A percentile compares a stretch with the other conserved stretches of the same genome.
These are phyloP conservation scores for Gaultheria prostrata DNA, from an alignment of 148 eudicot species.

Conservation along the genomic window DNA sequence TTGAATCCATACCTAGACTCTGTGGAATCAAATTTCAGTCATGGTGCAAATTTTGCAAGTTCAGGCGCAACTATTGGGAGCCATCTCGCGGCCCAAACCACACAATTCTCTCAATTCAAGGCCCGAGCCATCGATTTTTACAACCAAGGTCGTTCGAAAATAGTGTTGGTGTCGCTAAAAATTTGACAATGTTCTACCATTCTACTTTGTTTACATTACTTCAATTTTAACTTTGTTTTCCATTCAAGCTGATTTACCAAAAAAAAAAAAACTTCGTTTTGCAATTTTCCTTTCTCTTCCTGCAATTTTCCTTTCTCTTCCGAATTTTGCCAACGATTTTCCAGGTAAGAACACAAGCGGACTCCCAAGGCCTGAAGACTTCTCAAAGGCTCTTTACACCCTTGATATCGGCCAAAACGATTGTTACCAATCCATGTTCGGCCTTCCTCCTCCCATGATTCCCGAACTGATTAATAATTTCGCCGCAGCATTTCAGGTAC, in stretches of 20 bases:
- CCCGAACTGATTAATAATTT: constrained; percentile 6
- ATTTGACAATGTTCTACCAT: too few species aligned
- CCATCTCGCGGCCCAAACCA: background rate
- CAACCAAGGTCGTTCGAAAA: background rate
- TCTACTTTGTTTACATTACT: too few species aligned
- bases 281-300: too few species aligned
- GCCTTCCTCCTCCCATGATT: background rate
- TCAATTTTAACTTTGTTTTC: too few species aligned
- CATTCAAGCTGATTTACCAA: too few species aligned
- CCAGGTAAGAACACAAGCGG: background rate
- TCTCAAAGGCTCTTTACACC: constrained; percentile 18
- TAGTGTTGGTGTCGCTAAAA: background rate
- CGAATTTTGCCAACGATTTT: background rate
- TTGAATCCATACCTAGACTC: background rate
- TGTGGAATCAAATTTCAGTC: background rate
- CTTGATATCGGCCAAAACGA: constrained; percentile 32
- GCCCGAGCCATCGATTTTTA: background rate
- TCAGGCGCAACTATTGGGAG: background rate
- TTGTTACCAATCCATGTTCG: background rate
- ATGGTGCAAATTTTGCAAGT: background rate
- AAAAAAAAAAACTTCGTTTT: too few species aligned
- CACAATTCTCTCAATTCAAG: background rate
- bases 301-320: too few species aligned
- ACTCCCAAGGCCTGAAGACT: constrained; percentile 22
- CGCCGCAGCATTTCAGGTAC: background rate